These are phyloP conservation scores for Cucumis sativus DNA, from an alignment of 306 rosid genomes.

Conservation along the genomic window Cucumber_9930_V3 NC_026657.2:1195501-1196000, in stretches of 20 bases:
- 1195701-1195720: conserved; percentile 63
- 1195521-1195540: no score
- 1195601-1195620: conserved; percentile 56
- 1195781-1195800: conserved; percentile 43
- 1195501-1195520: no score
- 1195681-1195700: conserved; percentile 73
- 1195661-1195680: conserved; percentile 51
- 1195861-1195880: conserved; percentile 50
- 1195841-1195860: conserved; percentile 54
- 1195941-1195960: background rate
- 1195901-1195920: background rate
- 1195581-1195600: conserved; percentile 51
- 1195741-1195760: conserved; percentile 74
- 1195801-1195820: conserved; percentile 29
- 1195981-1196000: background rate
- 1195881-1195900: conserved; percentile 30
- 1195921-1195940: background rate
- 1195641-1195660: conserved; percentile 82
- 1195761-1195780: conserved; percentile 64
- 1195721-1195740: conserved; percentile 53
- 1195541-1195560: no score
- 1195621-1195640: conserved; percentile 64
- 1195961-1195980: background rate
- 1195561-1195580: no score
- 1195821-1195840: conserved; percentile 66